phyloP scores from a whole-genome alignment of 768 basidiomycete species.

The Infundibulicybe gibba region DNA sequence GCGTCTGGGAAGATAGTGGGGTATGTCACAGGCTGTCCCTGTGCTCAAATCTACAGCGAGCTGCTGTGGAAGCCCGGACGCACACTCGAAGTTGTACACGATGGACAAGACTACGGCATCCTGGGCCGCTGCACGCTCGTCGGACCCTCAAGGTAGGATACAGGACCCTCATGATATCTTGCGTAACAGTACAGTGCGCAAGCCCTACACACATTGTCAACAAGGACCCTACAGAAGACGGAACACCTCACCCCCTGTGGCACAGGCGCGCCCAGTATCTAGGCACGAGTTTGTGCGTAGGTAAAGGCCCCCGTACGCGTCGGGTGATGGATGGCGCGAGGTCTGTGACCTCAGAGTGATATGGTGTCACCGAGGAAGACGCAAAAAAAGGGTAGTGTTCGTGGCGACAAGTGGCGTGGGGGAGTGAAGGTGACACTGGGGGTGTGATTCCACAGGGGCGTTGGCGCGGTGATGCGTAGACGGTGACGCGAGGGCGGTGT shows the following conservation, averaged over 20 bases:
- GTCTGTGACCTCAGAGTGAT: constrained; percentile 19
- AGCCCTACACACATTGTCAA: too few species aligned
- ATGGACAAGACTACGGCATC: too few species aligned
- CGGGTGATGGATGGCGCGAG: constrained; percentile 5
- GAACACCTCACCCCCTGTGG: neutral
- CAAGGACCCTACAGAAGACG: too few species aligned
- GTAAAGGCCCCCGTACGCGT: constrained; percentile 5
- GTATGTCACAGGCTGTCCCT: too few species aligned
- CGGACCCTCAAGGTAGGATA: too few species aligned
- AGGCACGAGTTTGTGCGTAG: constrained; percentile 17
- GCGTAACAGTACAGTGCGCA: too few species aligned
- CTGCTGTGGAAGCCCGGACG: too few species aligned
- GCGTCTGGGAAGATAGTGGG: too few species aligned
- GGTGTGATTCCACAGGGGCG: constrained; percentile 3
- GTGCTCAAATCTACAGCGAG: too few species aligned
- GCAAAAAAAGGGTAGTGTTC: constrained; percentile 15
- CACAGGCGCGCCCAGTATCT: constrained; percentile 20
- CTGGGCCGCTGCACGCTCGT: too few species aligned
- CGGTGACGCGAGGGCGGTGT: constrained; percentile 11
- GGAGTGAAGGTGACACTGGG: constrained; percentile 18
- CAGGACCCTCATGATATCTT: too few species aligned
- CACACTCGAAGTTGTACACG: too few species aligned
- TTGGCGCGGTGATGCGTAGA: constrained; percentile 6
- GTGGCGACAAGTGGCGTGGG: constrained; percentile 7
- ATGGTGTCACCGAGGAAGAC: constrained; percentile 18